These are phyloP conservation scores for Beta vulgaris DNA, from an alignment of 148 eudicot species.

Conservation along the genomic window DNA sequence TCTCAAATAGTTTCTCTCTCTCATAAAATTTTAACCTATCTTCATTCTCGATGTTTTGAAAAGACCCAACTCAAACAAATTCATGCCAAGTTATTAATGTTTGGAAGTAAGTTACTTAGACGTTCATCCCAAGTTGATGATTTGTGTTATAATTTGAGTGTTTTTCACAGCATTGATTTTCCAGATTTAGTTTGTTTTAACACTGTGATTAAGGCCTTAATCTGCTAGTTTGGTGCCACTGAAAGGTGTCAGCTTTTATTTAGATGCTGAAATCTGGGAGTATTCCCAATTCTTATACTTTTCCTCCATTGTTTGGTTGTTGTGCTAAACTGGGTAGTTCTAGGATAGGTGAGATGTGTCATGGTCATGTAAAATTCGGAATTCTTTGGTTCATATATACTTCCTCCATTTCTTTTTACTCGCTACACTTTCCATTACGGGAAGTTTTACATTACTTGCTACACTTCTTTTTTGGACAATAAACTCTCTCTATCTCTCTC, in stretches of 20 bases:
- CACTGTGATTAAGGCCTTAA: constrained; percentile 57
- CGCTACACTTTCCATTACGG: too few species aligned
- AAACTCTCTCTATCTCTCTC: too few species aligned
- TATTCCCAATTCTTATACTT: constrained; percentile 61
- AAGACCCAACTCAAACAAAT: constrained; percentile 46
- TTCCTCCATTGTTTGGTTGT: constrained; percentile 58
- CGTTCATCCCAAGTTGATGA: constrained; percentile 42
- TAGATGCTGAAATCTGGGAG: constrained; percentile 46
- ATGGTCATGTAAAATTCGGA: constrained; percentile 65
- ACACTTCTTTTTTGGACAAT: too few species aligned
- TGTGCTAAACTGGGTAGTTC: constrained; percentile 48
- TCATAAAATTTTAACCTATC: constrained; percentile 22
- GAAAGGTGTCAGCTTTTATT: constrained; percentile 47
- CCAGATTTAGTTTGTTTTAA: constrained; percentile 62
- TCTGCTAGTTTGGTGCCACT: constrained; percentile 38
- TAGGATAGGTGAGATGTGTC: constrained; percentile 43
- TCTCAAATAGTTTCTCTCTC: constrained; percentile 2
- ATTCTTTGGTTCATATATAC: constrained; percentile 74
- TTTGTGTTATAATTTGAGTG: constrained; percentile 38
- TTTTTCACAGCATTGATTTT: constrained; percentile 37
- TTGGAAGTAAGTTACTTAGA: constrained; percentile 52
- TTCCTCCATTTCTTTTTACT: too few species aligned
- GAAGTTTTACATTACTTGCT: too few species aligned
- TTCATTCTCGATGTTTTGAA: constrained; percentile 31
- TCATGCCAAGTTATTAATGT: constrained; percentile 50